Percentiles rank a stretch among this genome's conserved stretches.
These are phyloP conservation scores for Aspergillus cavernicola DNA, from an alignment of 495 filamentous ascomycete genomes.

Conservation along the genomic window DNA sequence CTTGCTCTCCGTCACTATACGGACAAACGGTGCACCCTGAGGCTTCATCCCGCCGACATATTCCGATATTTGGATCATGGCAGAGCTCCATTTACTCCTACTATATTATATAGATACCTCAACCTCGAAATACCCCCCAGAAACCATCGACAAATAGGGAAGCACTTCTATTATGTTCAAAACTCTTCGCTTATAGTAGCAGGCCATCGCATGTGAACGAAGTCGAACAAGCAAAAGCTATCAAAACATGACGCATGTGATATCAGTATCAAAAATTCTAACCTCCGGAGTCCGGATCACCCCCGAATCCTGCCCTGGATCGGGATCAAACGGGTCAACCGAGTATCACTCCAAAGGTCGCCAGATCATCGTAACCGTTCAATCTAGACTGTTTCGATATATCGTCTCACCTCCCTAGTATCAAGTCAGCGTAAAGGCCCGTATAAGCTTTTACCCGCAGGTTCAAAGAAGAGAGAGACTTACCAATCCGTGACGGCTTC, in stretches of 20 bases:
- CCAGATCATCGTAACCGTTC: not conserved
- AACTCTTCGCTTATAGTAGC: not conserved
- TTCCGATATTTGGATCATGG: too few species aligned
- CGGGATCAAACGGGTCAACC: conserved; percentile 11
- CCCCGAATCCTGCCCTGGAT: conserved; percentile 4
- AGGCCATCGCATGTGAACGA: conserved; percentile 11
- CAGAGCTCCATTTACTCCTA: too few species aligned
- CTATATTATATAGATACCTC: too few species aligned
- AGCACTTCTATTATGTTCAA: too few species aligned
- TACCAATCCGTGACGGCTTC: conserved; percentile 94
- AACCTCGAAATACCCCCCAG: too few species aligned
- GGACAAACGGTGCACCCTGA: not conserved
- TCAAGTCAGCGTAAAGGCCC: conserved; percentile 12
- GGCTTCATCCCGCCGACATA: not conserved
- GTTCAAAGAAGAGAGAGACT: conserved; percentile 23
- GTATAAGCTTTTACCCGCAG: not conserved
- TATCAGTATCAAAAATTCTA: not conserved
- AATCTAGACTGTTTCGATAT: conserved; percentile 46
- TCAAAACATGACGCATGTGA: conserved; percentile 11
- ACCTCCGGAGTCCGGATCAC: conserved; percentile 4
- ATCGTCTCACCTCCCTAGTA: conserved; percentile 47
- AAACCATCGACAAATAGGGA: too few species aligned
- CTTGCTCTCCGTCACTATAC: not conserved
- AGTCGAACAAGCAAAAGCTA: not conserved
- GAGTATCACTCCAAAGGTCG: not conserved